A percentile compares a stretch with the other conserved stretches of the same genome.
phyloP scores from a whole-genome alignment of 2,329 filamentous ascomycete species.

The Stromatinia cepivora region DNA sequence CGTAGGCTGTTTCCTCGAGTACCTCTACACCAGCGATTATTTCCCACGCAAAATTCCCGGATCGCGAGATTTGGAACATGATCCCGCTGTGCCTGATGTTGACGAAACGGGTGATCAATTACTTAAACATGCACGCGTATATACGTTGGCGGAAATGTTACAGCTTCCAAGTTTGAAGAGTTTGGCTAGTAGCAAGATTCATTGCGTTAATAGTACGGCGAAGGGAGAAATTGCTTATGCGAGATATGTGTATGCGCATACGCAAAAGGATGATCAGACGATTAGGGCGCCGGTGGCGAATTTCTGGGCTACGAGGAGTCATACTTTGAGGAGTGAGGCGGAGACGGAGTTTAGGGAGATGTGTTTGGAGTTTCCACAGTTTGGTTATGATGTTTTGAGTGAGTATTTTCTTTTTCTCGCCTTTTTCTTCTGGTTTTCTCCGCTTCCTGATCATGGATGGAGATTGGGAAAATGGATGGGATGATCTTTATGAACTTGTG shows the following conservation, averaged over 20 bases:
- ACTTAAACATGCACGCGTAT: constrained; percentile 84
- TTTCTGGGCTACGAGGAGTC: constrained; percentile 82
- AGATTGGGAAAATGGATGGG: neutral
- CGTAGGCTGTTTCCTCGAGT: constrained; percentile 78
- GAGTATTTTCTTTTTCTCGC: constrained; percentile 39
- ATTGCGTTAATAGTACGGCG: constrained; percentile 83
- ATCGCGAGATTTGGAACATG: constrained; percentile 67
- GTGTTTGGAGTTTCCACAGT: constrained; percentile 87
- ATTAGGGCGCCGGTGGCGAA: constrained; percentile 83
- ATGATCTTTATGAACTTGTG: neutral
- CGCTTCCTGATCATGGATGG: no score
- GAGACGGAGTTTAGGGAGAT: constrained; percentile 81
- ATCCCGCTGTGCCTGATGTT: constrained; percentile 62
- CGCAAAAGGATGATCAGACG: constrained; percentile 63
- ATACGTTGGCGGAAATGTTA: constrained; percentile 83
- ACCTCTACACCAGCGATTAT: constrained; percentile 83
- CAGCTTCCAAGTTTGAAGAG: constrained; percentile 66
- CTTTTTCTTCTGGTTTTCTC: neutral
- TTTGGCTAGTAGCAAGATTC: constrained; percentile 85
- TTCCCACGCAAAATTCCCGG: constrained; percentile 69
- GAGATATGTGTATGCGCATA: constrained; percentile 84
- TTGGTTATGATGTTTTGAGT: constrained; percentile 91
- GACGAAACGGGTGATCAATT: constrained; percentile 82
- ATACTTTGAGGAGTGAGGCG: constrained; percentile 80
- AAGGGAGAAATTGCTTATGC: constrained; percentile 91